Base-by-base conservation (phyloP, 768 basidiomycete genomes). In the Cystobasidium tubakii region DNA sequence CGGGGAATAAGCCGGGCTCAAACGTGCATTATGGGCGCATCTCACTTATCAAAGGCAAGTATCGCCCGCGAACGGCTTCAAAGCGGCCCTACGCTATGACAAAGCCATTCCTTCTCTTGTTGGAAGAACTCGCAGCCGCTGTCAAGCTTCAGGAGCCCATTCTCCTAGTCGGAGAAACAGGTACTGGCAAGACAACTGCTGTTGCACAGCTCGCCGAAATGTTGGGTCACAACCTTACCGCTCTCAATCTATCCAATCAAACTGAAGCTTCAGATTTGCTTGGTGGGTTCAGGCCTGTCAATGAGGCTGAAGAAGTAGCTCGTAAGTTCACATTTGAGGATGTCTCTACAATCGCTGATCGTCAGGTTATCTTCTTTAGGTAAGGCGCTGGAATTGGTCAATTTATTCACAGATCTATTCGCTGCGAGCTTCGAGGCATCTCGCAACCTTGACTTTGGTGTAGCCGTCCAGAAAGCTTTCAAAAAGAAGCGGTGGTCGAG, bases 181-280 rank as follows among this genome's bases (percentile, higher is more conserved):
- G 96, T n/a, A 99, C 96, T 0, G 96, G 96, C 17, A 99, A 99
- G 82, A 99, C 96, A 0, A 94, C 93, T 66, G 86, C 88, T 23
- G 86, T 99, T 19, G 90, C 92, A 1, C 88, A 96, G 78, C 84
- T 98, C 34, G 89, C 96, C 13, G 85, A 88, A 1, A 81, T 90
- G n/a, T 85, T 96, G 33, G 85, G 85, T 7, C 86, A 87, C 13
- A 87, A 88, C 0, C 85, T 99, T 39, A 86, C 92, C 69, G 91
- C 93, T 0, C 85, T 99, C 73, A 99, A 99, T 80, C 81, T 98
- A 77, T 96, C 92, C 0, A 91, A 94, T 79, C 96, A 99, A 81
- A 96, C 94, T 0, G 95, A 98, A 80, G 89, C 91, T 0, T 89
- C 91, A 1, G 96, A 99, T 81, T 83, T 98, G 1, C 83, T 99